Conservation (phyloP, 768 basidiomycete species). For the Daedaleopsis nitida region DNA sequence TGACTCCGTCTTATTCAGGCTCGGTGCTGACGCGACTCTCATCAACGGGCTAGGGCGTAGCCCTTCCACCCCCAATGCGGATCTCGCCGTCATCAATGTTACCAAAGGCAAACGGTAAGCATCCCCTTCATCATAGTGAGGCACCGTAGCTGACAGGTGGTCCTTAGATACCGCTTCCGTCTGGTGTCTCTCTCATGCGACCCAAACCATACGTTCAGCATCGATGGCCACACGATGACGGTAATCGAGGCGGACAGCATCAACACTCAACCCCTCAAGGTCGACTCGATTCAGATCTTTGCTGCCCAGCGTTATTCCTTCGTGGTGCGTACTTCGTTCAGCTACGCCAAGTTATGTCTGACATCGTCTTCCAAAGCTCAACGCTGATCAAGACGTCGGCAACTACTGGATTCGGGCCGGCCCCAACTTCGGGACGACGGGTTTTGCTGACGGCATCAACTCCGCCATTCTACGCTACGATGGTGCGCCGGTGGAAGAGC, state of each 20-base stretch:
- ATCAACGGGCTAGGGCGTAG: constrained; percentile 50
- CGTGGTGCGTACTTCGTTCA: constrained; percentile 25
- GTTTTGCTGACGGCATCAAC: constrained; percentile 43
- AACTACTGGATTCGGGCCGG: constrained; percentile 64
- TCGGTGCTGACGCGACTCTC: constrained; percentile 39
- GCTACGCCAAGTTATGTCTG: not conserved
- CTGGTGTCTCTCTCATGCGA: constrained; percentile 29
- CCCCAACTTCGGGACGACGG: constrained; percentile 29
- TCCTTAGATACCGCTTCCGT: constrained; percentile 27
- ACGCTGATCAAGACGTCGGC: constrained; percentile 42
- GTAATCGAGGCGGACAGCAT: constrained; percentile 56
- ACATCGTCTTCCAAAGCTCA: constrained; percentile 9
- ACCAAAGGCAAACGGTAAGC: constrained; percentile 23
- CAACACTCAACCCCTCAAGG: constrained; percentile 41
- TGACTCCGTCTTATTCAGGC: not conserved
- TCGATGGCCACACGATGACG: constrained; percentile 46
- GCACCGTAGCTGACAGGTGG: not conserved
- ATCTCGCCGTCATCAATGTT: constrained; percentile 33
- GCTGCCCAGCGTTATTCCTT: constrained; percentile 57
- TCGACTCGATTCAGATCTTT: constrained; percentile 47
- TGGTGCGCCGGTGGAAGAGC: constrained; percentile 46
- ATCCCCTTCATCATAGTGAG: constrained; percentile 17
- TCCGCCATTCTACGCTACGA: constrained; percentile 54
- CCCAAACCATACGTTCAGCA: constrained; percentile 43
- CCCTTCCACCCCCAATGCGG: constrained; percentile 32